Conservation (phyloP, 305 asterid species). For the Fraxinus floribunda region DNA sequence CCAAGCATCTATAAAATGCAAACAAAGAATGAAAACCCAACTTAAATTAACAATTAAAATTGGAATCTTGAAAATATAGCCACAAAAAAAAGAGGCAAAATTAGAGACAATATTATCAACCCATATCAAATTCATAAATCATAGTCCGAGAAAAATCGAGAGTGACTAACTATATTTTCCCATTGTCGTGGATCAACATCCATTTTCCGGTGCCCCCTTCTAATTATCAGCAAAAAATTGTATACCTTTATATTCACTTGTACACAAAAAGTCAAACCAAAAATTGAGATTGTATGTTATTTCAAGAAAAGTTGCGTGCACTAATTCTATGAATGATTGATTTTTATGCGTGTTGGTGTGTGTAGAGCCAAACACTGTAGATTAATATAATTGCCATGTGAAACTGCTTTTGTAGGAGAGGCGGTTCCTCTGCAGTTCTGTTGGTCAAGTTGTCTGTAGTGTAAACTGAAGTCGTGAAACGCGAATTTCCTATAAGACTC, state of each 20-base stretch:
- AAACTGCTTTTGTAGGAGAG: not conserved
- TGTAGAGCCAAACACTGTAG: not conserved
- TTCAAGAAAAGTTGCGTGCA: not conserved
- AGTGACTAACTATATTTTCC: conserved; percentile 55
- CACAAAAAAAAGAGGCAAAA: not conserved
- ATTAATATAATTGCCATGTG: not conserved
- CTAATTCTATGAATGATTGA: not conserved
- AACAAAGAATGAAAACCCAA: not conserved
- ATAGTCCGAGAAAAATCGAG: not conserved
- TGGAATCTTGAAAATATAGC: not conserved
- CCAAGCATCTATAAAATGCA: not conserved
- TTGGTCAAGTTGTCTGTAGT: not conserved
- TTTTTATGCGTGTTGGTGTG: not conserved
- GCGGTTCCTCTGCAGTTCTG: not conserved
- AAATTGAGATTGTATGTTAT: not conserved
- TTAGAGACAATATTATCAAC: conserved; percentile 6
- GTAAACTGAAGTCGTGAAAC: not conserved
- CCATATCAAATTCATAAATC: conserved; percentile 15
- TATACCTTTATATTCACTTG: not conserved
- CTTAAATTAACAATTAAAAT: not conserved
- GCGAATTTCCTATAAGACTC: not conserved
- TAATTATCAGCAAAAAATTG: not conserved
- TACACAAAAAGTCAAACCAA: not conserved
- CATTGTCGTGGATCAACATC: conserved; percentile 70
- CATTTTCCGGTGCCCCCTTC: conserved; percentile 31